phyloP scores from a whole-genome alignment of 306 rosid species.

The Lathyrus sativus region DNA sequence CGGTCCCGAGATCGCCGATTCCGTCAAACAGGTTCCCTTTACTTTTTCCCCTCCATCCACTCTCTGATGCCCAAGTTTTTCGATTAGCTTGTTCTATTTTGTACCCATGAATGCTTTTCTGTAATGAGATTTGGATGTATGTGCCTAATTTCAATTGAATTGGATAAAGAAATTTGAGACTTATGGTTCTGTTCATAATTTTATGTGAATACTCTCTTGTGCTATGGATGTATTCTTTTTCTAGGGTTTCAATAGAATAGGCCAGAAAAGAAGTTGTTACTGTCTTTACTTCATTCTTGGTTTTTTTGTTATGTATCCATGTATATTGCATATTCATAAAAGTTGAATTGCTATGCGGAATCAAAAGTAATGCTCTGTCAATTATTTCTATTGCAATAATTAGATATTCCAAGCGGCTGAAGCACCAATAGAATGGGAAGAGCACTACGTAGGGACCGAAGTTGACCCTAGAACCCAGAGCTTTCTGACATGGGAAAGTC shows the following conservation, averaged over 20 bases:
- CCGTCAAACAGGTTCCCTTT: conserved; percentile 77
- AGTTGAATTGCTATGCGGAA: conserved; percentile 17
- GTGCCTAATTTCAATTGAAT: conserved; percentile 3
- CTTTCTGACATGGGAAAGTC: conserved; percentile 96
- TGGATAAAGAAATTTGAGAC: not conserved
- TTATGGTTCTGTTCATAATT: not conserved
- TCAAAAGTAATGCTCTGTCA: conserved; percentile 27
- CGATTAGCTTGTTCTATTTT: not conserved
- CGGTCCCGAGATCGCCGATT: conserved; percentile 94
- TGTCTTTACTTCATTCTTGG: conserved; percentile 5
- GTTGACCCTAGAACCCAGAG: conserved; percentile 93
- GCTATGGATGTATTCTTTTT: no score
- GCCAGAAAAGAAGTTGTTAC: no score
- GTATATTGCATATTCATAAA: conserved; percentile 4
- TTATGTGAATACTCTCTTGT: not conserved
- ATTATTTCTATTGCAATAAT: conserved; percentile 30
- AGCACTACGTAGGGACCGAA: conserved; percentile 76
- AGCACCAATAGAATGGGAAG: conserved; percentile 97
- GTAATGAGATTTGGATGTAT: not conserved
- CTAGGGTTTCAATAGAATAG: no score
- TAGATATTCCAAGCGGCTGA: conserved; percentile 78
- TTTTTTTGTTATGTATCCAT: not conserved
- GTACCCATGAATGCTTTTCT: not conserved
- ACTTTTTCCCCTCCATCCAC: not conserved
- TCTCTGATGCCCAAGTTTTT: not conserved